Evolutionary conservation across 2,329 filamentous ascomycete species (phyloP).

Genomic region (Cladosporium sp.): DNA sequence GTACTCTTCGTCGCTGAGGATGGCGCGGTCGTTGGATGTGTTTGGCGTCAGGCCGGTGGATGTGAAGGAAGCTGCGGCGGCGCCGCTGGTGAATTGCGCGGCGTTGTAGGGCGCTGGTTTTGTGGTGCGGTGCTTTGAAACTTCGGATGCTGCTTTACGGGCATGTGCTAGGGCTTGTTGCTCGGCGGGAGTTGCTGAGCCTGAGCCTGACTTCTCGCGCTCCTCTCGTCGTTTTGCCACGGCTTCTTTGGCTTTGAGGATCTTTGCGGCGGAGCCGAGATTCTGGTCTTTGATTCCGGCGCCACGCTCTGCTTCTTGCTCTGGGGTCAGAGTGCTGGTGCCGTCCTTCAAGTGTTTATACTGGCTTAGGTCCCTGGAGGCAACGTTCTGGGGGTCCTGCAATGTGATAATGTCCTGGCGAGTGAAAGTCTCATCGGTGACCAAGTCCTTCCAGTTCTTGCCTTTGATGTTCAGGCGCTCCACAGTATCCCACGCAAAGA

Average conservation of each 20-base stretch:
- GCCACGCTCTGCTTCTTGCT: conserved; percentile 67
- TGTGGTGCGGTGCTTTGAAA: conserved; percentile 29
- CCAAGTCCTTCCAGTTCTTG: conserved; percentile 90
- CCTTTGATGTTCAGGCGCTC: conserved; percentile 94
- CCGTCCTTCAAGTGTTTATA: conserved; percentile 92
- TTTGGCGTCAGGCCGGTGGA: conserved; percentile 91
- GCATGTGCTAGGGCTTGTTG: conserved; percentile 52
- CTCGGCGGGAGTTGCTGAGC: conserved; percentile 23
- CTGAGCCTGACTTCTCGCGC: conserved; percentile 48
- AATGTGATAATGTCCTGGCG: conserved; percentile 93
- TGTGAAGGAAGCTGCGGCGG: conserved; percentile 90
- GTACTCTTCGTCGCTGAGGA: conserved; percentile 91
- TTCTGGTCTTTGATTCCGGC: conserved; percentile 71
- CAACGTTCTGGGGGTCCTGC: conserved; percentile 91
- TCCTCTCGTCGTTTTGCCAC: conserved; percentile 86
- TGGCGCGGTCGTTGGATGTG: conserved; percentile 81
- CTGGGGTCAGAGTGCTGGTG: conserved; percentile 62
- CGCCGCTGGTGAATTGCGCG: conserved; percentile 85
- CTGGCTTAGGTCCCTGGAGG: conserved; percentile 75
- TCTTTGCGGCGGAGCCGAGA: conserved; percentile 77
- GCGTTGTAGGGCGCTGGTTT: conserved; percentile 71
- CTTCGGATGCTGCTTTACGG: conserved; percentile 53
- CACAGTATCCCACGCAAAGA: conserved; percentile 94
- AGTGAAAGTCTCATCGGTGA: conserved; percentile 82
- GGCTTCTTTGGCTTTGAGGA: conserved; percentile 85